Base-by-base conservation (phyloP, 2,329 filamentous ascomycete genomes). In the Cercospora citrullina region DNA sequence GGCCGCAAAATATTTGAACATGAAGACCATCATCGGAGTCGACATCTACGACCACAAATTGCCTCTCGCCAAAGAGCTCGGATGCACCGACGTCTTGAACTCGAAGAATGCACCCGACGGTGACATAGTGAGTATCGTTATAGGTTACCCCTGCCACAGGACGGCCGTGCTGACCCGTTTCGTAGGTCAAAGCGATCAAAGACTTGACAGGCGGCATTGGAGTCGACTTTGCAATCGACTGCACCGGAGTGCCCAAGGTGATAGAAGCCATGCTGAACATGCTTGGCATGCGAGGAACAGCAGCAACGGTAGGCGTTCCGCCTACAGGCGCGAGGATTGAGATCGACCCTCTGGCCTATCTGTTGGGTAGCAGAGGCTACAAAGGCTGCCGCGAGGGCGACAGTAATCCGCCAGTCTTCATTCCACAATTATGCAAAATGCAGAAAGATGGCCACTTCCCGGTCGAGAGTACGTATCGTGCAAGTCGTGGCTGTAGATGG, bases 1-100 rank as follows among this genome's bases (percentile, higher is more conserved):
- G 71, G 72, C 67, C 1, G 70, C 71, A 4, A 73, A 71, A 31
- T 71, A 68, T n/a, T 21, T 71, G 16, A 36, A 60, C 5, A 67
- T 71, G 5, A 57, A 63, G 21, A 69, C 68, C 26, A 73, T 73
- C 69, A 72, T 73, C 30, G 72, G 65, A n/a, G 69, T 73, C 4
- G 70, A 71, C 63, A 72, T 72, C 60, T 63, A 65, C 26, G 72
- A 69, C 23, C 65, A 67, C 23, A 72, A 72, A 51, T 58, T 73
- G 3, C 65, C 70, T 2, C 55, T 72, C 3, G 70, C 70, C 3
- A 62, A 63, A 53, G 69, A 73, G 39, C 36, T 71, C 1, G 72
- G 67, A 9, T 68, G 67, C 3, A 72, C 70, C 2, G 63, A 73
- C 16, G 60, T 67, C 6, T 23, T 73, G 60, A 72, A 72, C 42